Conservation (phyloP, 805 yeast species). For the Candida tammaniensis region DNA sequence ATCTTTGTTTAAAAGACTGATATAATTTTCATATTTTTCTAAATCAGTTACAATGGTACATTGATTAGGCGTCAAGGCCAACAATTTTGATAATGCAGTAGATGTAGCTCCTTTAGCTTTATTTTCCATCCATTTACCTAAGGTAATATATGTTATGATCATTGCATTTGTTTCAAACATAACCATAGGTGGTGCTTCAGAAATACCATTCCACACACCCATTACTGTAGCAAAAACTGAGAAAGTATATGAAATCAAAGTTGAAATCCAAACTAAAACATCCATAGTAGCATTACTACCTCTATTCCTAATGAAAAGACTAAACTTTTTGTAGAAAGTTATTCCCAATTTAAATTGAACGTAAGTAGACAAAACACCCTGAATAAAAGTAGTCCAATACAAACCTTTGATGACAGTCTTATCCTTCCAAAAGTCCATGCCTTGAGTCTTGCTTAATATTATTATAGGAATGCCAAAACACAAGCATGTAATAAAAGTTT, state of each 20-base stretch:
- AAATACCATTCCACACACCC: constrained; percentile 42
- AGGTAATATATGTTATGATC: constrained; percentile 77
- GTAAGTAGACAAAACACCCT: constrained; percentile 54
- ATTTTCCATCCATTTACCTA: constrained; percentile 91
- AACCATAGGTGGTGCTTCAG: constrained; percentile 54
- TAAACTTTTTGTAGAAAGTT: constrained; percentile 63
- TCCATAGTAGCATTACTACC: constrained; percentile 80
- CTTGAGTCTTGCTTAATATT: constrained; percentile 47
- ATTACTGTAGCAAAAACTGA: constrained; percentile 62
- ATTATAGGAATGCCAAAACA: constrained; percentile 63
- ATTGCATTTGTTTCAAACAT: constrained; percentile 85
- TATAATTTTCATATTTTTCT: constrained; percentile 19
- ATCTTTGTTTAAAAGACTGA: constrained; percentile 8
- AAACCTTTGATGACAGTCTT: constrained; percentile 55
- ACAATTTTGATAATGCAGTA: constrained; percentile 74
- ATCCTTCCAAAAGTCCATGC: constrained; percentile 27
- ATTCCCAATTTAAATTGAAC: constrained; percentile 67
- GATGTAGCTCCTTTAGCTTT: constrained; percentile 93
- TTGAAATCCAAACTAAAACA: constrained; percentile 79
- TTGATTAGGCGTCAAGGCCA: constrained; percentile 75
- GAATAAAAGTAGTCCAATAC: constrained; percentile 59
- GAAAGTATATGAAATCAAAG: constrained; percentile 72
- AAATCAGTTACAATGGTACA: constrained; percentile 61
- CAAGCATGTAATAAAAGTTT: constrained; percentile 50
- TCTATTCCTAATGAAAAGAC: constrained; percentile 61